Percentiles rank a stretch among this genome's conserved stretches.
Evolutionary conservation across 1,139 yeast species (phyloP).

Genomic region (Magnusiomyces clavatus): DNA sequence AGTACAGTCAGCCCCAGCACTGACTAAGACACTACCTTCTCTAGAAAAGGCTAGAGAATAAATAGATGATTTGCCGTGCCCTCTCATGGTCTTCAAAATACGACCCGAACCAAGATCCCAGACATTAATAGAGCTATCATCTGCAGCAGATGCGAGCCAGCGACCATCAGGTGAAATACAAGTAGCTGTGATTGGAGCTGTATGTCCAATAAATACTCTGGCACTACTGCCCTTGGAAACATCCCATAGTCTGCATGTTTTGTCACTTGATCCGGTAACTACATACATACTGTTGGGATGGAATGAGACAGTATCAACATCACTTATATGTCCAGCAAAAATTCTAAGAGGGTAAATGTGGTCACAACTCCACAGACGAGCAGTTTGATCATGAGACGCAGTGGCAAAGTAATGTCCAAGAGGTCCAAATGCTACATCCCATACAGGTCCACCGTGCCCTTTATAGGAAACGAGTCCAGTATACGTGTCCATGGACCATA

Average conservation of each 20-base stretch:
- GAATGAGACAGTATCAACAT: conserved; percentile 90
- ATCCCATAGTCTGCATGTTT: conserved; percentile 98
- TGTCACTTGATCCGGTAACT: conserved; percentile 91
- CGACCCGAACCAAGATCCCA: conserved; percentile 97
- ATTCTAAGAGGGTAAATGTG: conserved; percentile 93
- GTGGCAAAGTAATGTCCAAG: conserved; percentile 96
- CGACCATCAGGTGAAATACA: conserved; percentile 96
- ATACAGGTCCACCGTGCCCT: conserved; percentile 93
- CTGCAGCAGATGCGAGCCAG: conserved; percentile 94
- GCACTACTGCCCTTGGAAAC: conserved; percentile 82
- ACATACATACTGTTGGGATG: conserved; percentile 95
- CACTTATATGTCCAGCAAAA: conserved; percentile 95
- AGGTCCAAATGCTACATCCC: conserved; percentile 96
- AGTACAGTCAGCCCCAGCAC: conserved; percentile 89
- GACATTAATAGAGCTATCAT: conserved; percentile 77
- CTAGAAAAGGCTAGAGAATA: conserved; percentile 78
- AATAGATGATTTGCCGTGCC: conserved; percentile 84
- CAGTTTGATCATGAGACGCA: conserved; percentile 96
- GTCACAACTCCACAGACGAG: conserved; percentile 95
- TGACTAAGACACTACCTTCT: conserved; percentile 83
- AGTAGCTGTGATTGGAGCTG: conserved; percentile 75
- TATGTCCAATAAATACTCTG: conserved; percentile 90
- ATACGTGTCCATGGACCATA: conserved; percentile 93
- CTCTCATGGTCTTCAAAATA: conserved; percentile 67
- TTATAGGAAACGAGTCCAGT: conserved; percentile 87